These are phyloP conservation scores for Scenedesmus sp. DNA, from an alignment of 163 green algal species.

Conservation along the genomic window DNA sequence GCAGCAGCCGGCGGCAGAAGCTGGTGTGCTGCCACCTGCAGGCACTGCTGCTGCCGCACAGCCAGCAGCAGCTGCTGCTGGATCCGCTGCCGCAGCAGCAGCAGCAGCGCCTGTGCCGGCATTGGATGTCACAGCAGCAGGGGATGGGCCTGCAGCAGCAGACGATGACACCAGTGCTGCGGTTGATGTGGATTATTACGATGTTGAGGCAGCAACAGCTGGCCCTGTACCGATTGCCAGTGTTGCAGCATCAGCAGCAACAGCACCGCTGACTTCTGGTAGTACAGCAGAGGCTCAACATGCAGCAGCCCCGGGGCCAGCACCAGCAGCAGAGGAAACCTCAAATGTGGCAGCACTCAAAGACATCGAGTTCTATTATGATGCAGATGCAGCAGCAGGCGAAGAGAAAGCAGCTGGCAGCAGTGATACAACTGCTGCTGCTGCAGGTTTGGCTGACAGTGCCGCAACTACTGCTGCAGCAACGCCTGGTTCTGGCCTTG, in stretches of 20 bases:
- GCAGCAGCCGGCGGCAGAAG: conserved; percentile 4
- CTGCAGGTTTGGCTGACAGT: neutral
- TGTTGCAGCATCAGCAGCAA: conserved; percentile 13
- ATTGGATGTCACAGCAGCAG: neutral
- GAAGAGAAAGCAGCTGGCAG: neutral
- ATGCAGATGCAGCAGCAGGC: conserved; percentile 12
- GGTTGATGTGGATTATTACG: neutral
- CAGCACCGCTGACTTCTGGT: neutral
- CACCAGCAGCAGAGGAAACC: conserved; percentile 9
- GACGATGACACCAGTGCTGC: neutral
- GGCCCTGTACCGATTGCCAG: neutral
- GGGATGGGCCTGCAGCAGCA: no score
- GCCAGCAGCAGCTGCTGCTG: neutral
- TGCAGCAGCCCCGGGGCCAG: neutral
- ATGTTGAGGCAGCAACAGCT: conserved; percentile 11
- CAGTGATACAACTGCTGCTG: neutral
- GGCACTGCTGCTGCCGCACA: neutral
- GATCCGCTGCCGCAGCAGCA: neutral
- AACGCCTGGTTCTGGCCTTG: neutral
- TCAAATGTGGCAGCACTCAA: neutral
- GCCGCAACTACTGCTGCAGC: conserved; percentile 16
- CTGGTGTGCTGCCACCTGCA: neutral
- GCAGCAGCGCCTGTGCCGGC: conserved; percentile 14
- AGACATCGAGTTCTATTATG: conserved; percentile 19
- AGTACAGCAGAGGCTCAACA: neutral